phyloP scores from a whole-genome alignment of 768 basidiomycete species.

The Auricularia heimuer region DNA sequence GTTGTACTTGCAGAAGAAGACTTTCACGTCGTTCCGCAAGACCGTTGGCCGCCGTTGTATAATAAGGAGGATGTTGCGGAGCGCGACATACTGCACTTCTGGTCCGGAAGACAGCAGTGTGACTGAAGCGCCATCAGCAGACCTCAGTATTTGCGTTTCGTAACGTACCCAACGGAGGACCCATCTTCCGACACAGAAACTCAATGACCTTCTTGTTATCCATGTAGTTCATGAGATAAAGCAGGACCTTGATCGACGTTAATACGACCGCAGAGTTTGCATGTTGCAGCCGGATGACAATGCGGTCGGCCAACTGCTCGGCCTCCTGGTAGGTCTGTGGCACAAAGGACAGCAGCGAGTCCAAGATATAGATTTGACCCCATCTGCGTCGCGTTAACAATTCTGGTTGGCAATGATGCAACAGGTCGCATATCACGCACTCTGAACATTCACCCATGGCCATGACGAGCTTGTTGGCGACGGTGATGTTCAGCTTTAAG shows the following conservation, averaged over 20 bases:
- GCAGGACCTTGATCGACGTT: slow-evolving; percentile 91
- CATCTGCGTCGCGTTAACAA: slow-evolving; percentile 47
- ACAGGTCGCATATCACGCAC: slow-evolving; percentile 39
- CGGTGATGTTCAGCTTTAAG: slow-evolving; percentile 77
- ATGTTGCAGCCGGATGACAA: slow-evolving; percentile 87
- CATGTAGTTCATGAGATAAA: slow-evolving; percentile 99
- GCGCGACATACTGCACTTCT: slow-evolving; percentile 95
- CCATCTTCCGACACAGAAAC: slow-evolving; percentile 94
- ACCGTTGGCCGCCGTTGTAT: slow-evolving; percentile 90
- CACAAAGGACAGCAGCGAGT: slow-evolving; percentile 88
- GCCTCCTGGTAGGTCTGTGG: slow-evolving; percentile 83
- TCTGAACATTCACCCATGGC: slow-evolving; percentile 95
- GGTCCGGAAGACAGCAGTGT: slow-evolving; percentile 93
- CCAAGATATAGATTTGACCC: slow-evolving; percentile 98
- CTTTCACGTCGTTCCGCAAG: slow-evolving; percentile 93
- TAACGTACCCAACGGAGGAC: slow-evolving; percentile 77
- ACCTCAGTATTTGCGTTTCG: background rate
- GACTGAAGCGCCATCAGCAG: slow-evolving; percentile 38
- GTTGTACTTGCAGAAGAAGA: slow-evolving; percentile 99
- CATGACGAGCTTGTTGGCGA: slow-evolving; percentile 81
- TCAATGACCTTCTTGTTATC: slow-evolving; percentile 78
- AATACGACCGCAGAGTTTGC: slow-evolving; percentile 99
- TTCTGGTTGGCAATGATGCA: background rate
- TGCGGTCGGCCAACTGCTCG: slow-evolving; percentile 90
- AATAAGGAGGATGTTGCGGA: slow-evolving; percentile 94